Conservation (phyloP, 106 monocot species). For the Dioscorea dumetorum region DNA sequence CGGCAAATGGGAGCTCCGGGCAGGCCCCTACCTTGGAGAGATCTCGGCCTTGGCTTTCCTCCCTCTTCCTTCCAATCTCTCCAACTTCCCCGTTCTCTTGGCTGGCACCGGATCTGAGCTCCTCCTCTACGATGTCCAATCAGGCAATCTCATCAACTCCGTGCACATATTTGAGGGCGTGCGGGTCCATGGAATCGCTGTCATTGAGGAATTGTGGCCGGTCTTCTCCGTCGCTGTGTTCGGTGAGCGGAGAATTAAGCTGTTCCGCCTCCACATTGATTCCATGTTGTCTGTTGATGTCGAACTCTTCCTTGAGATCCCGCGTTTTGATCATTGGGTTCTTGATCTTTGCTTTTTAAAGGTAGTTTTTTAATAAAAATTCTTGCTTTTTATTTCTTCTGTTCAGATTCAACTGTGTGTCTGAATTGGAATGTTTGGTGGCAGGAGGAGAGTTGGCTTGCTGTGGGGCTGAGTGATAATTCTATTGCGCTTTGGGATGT, state of each 20-base stretch:
- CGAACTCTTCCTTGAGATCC: slow-evolving; percentile 40
- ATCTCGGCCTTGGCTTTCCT: slow-evolving; percentile 82
- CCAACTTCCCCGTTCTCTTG: slow-evolving; percentile 68
- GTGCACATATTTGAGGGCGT: slow-evolving; percentile 66
- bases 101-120: slow-evolving; percentile 82
- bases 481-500: slow-evolving; percentile 85
- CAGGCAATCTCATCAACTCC: slow-evolving; percentile 31
- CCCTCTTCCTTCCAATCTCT: slow-evolving; percentile 23
- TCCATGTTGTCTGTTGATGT: slow-evolving; percentile 5
- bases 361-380: slow-evolving; percentile 18
- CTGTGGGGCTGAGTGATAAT: slow-evolving; percentile 83
- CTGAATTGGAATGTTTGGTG: not conserved
- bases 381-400: not conserved
- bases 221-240: slow-evolving; percentile 40
- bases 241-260: slow-evolving; percentile 71
- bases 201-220: not conserved
- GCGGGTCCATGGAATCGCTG: slow-evolving; percentile 70
- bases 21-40: slow-evolving; percentile 86
- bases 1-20: not conserved
- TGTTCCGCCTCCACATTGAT: slow-evolving; percentile 16
- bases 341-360: slow-evolving; percentile 59
- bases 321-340: slow-evolving; percentile 92
- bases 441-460: slow-evolving; percentile 53
- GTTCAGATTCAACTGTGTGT: not conserved
- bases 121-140: slow-evolving; percentile 45